phyloP scores from a whole-genome alignment of 1,284 basidiomycete species.

The Trichosporon ovoides region DNA sequence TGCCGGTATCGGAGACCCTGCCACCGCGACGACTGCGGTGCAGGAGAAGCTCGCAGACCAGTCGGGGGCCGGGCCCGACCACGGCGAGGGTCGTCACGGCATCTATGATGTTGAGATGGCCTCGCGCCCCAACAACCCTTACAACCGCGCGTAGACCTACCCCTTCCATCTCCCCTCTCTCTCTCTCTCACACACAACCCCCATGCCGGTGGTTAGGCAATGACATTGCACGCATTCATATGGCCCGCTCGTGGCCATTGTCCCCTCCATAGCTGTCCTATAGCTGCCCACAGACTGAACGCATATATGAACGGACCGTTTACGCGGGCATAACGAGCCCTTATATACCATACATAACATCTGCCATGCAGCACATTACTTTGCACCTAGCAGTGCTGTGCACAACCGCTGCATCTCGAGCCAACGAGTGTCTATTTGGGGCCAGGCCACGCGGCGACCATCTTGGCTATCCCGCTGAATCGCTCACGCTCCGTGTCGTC shows the following conservation, averaged over 20 bases:
- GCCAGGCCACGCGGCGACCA: constrained; percentile 54
- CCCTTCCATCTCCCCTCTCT: not conserved
- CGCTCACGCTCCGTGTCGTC: constrained; percentile 53
- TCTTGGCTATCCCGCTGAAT: constrained; percentile 64
- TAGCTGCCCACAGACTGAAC: constrained; percentile 11
- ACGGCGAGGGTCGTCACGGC: constrained; percentile 21
- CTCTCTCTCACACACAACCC: not conserved
- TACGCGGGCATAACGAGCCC: not conserved
- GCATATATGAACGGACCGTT: constrained; percentile 17
- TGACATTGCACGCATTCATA: constrained; percentile 10
- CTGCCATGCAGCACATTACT: not conserved
- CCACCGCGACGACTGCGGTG: constrained; percentile 39
- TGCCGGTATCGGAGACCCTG: constrained; percentile 73
- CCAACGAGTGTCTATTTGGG: constrained; percentile 11
- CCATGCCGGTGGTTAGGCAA: constrained; percentile 1
- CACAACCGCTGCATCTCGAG: not conserved
- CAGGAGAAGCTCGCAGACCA: constrained; percentile 28
- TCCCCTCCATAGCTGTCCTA: constrained; percentile 6
- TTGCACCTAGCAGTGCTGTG: not conserved
- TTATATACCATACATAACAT: not conserved
- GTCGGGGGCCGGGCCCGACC: constrained; percentile 12
- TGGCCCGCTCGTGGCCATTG: not conserved
- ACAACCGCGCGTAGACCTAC: not conserved
- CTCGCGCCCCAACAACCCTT: constrained; percentile 7
- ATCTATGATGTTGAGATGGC: constrained; percentile 40